Conservation (phyloP, 306 rosid species). For the Cucurbita argyrosperma region DNA sequence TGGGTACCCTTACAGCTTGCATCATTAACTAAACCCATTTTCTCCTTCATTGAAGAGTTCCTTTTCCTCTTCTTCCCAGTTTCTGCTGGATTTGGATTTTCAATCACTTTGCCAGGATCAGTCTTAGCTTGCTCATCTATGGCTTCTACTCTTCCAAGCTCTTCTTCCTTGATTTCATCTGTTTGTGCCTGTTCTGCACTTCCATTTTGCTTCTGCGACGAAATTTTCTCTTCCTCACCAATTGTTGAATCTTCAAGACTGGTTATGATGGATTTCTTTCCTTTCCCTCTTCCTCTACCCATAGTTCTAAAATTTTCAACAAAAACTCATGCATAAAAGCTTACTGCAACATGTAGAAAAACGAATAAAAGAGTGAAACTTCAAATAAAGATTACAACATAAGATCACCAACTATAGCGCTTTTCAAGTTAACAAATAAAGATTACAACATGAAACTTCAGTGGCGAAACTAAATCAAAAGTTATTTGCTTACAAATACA, state of each 20-base stretch:
- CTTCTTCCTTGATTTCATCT: slow-evolving; percentile 39
- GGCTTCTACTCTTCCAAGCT: slow-evolving; percentile 24
- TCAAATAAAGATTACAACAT: neutral
- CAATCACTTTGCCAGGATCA: slow-evolving; percentile 21
- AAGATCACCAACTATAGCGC: neutral
- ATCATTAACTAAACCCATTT: slow-evolving; percentile 24
- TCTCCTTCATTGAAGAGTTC: slow-evolving; percentile 26
- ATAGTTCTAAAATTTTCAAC: slow-evolving; percentile 12
- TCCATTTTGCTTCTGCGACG: slow-evolving; percentile 40
- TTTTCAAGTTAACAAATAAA: neutral
- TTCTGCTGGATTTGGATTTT: slow-evolving; percentile 20
- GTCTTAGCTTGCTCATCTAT: slow-evolving; percentile 28
- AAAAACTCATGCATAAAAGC: neutral
- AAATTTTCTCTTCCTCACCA: slow-evolving; percentile 41
- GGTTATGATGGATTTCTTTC: slow-evolving; percentile 30
- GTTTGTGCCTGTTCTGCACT: slow-evolving; percentile 35
- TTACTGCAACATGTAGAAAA: neutral
- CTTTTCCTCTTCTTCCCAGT: slow-evolving; percentile 38
- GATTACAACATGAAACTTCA: neutral
- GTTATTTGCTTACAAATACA: neutral
- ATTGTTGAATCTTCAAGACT: slow-evolving; percentile 31
- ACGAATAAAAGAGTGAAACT: neutral
- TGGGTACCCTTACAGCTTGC: slow-evolving; percentile 29
- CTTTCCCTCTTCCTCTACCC: slow-evolving; percentile 66
- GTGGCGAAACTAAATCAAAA: neutral